Evolutionary conservation across 2,329 filamentous ascomycete species (phyloP).

Genomic region (Ophiosphaerella herpotricha): DNA sequence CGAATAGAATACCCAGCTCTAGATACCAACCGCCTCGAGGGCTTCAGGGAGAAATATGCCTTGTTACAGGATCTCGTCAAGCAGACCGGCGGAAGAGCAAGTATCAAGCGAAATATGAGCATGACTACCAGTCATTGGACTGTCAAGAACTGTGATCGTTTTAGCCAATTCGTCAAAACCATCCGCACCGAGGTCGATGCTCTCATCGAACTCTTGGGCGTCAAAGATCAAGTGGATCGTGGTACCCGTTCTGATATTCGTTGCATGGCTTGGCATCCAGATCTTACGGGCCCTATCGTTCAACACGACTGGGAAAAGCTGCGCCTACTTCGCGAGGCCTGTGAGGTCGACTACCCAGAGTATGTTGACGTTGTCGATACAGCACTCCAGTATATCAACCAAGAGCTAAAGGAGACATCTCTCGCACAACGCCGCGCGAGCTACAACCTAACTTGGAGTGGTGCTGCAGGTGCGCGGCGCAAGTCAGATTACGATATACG

Average conservation of each 20-base stretch:
- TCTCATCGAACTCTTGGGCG: slow-evolving; percentile 50
- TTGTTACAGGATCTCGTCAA: slow-evolving; percentile 47
- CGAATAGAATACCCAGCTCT: slow-evolving; percentile 47
- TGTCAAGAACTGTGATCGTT: slow-evolving; percentile 48
- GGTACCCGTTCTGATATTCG: slow-evolving; percentile 52
- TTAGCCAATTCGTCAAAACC: slow-evolving; percentile 48
- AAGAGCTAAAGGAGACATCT: slow-evolving; percentile 36
- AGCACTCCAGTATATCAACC: slow-evolving; percentile 51
- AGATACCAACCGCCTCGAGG: slow-evolving; percentile 51
- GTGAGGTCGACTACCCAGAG: slow-evolving; percentile 50
- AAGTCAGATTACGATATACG: slow-evolving; percentile 30
- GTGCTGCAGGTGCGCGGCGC: slow-evolving; percentile 18
- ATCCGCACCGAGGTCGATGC: slow-evolving; percentile 51
- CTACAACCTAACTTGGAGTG: slow-evolving; percentile 15
- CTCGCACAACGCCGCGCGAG: slow-evolving; percentile 24
- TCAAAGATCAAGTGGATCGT: slow-evolving; percentile 51
- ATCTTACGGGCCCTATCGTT: slow-evolving; percentile 41
- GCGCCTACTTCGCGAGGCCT: slow-evolving; percentile 51
- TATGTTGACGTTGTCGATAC: slow-evolving; percentile 49
- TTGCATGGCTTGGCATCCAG: slow-evolving; percentile 55
- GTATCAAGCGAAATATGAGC: slow-evolving; percentile 40
- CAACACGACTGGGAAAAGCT: slow-evolving; percentile 48
- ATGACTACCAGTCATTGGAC: slow-evolving; percentile 48
- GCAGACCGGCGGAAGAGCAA: slow-evolving; percentile 39
- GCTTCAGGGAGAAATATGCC: slow-evolving; percentile 52